A percentile compares a stretch with the other conserved stretches of the same genome.
These are phyloP conservation scores for Geotrichum siamense DNA, from an alignment of 1,139 yeast genomes.

Conservation along the genomic window DNA sequence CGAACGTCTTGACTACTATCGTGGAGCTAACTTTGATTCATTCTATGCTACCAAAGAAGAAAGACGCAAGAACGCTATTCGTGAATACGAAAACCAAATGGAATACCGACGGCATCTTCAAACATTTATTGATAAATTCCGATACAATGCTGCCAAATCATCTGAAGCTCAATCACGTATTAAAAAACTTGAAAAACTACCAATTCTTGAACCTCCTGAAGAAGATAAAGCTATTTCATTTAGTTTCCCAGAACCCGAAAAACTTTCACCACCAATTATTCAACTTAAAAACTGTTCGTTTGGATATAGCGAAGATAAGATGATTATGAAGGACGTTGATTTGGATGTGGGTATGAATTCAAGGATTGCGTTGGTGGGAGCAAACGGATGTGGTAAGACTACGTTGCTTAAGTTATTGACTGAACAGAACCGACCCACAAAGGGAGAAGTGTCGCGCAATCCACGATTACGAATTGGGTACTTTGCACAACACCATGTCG, in stretches of 20 bases:
- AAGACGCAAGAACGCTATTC: constrained; percentile 83
- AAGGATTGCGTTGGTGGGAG: constrained; percentile 94
- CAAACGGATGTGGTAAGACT: constrained; percentile 98
- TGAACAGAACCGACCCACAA: constrained; percentile 64
- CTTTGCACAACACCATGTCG: constrained; percentile 99
- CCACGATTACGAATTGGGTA: constrained; percentile 89
- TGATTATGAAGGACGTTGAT: constrained; percentile 67
- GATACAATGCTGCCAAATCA: constrained; percentile 96
- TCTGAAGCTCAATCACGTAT: constrained; percentile 97
- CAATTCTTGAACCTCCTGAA: constrained; percentile 88
- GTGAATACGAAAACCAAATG: constrained; percentile 96
- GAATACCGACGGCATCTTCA: constrained; percentile 91
- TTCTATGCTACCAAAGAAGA: constrained; percentile 93
- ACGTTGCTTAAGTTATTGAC: constrained; percentile 79
- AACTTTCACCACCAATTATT: constrained; percentile 85
- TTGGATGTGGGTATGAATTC: constrained; percentile 89
- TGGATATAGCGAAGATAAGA: constrained; percentile 63
- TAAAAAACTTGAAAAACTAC: constrained; percentile 89
- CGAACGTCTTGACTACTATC: constrained; percentile 89
- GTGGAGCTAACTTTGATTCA: constrained; percentile 89
- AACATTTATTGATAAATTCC: constrained; percentile 86
- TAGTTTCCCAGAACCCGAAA: constrained; percentile 93
- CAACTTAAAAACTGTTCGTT: constrained; percentile 83
- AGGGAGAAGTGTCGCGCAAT: constrained; percentile 71
- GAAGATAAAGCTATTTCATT: constrained; percentile 81